These are phyloP conservation scores for Phanerochaete carnosa DNA, from an alignment of 768 basidiomycete genomes.

Conservation along the genomic window DNA sequence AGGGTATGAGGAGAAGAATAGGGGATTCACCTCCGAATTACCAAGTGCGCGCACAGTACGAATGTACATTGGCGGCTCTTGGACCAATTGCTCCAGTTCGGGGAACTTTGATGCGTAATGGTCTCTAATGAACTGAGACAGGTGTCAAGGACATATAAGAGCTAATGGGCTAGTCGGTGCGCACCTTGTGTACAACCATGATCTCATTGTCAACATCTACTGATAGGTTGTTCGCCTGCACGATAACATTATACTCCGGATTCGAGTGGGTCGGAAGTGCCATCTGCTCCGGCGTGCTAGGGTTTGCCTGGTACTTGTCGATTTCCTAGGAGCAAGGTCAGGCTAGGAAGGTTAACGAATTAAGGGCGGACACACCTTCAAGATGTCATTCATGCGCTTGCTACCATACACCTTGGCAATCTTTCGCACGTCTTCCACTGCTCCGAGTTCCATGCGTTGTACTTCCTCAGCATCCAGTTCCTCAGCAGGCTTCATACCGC, in stretches of 20 bases:
- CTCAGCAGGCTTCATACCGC: conserved; percentile 90
- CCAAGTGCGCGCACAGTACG: conserved; percentile 85
- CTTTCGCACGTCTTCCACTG: conserved; percentile 79
- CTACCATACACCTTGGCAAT: conserved; percentile 89
- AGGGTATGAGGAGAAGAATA: background rate
- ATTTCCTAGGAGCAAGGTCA: conserved; percentile 66
- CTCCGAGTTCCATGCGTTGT: conserved; percentile 87
- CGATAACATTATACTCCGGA: conserved; percentile 94
- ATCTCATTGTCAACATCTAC: conserved; percentile 99
- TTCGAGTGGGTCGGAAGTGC: conserved; percentile 81
- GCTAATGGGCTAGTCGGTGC: conserved; percentile 12
- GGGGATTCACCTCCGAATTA: conserved; percentile 63
- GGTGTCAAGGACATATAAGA: conserved; percentile 19
- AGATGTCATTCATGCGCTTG: conserved; percentile 82
- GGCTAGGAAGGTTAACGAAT: background rate
- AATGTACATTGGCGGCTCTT: conserved; percentile 90
- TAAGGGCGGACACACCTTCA: conserved; percentile 60
- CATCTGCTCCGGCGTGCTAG: conserved; percentile 77
- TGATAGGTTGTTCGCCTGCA: conserved; percentile 95
- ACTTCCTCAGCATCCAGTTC: conserved; percentile 94
- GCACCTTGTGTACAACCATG: conserved; percentile 90
- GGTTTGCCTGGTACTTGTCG: conserved; percentile 77
- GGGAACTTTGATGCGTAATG: conserved; percentile 96
- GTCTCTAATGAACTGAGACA: conserved; percentile 86
- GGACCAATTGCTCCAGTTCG: conserved; percentile 92